Evolutionary conservation across 768 basidiomycete genomes (phyloP), one percentile per base, ranked within the genome.

Genomic region (Boletus insuetus): DNA sequence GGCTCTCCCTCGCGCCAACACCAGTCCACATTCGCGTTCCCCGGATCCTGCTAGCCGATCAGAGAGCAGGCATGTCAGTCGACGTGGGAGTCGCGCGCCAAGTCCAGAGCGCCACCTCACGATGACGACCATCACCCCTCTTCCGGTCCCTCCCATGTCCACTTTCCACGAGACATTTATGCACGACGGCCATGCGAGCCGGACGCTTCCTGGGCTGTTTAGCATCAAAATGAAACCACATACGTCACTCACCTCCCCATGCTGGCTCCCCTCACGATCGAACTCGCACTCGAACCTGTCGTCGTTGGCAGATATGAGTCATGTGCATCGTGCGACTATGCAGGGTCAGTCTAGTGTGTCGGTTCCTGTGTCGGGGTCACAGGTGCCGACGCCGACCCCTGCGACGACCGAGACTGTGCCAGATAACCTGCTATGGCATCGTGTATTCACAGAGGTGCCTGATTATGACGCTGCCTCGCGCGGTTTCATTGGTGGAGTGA

Each of bases 401-500:
- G 53, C 38, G 20, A 31, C 52, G 42, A 6, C 16, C 0, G 66
- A 70, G 52, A 46, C 66, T 58, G 60, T 65, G 34, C 60, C 66
- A 19, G 70, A 68, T 52, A 67, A 67, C 16, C 64, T 70, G 59
- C 59, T 82, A 58, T 73, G 87, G 54, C 82, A 83, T 59, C 79
- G 85, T 20, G 82, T 83, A 45, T 86, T 83, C 63, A 89, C 81
- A 59, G 83, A 80, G 75, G 90, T 97, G 17, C 96, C 96, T 2
- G 84, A 90, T 60, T 98, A 98, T 70, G 80, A 80, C 19, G 79
- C 91, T 44, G 92, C 95, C 3, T 84, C 87, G 57, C 77, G 88
- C 14, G 94, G 94, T 7, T 96, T 95, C 72, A 79, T 95, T 26
- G 94, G 94, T 8, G 94, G 94, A 6, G 86, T 95, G n/a, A 85